Evolutionary conservation across 345 rosid species (phyloP), one percentile per base, ranked within the genome.

Genomic region (Hirschfeldia incana): DNA sequence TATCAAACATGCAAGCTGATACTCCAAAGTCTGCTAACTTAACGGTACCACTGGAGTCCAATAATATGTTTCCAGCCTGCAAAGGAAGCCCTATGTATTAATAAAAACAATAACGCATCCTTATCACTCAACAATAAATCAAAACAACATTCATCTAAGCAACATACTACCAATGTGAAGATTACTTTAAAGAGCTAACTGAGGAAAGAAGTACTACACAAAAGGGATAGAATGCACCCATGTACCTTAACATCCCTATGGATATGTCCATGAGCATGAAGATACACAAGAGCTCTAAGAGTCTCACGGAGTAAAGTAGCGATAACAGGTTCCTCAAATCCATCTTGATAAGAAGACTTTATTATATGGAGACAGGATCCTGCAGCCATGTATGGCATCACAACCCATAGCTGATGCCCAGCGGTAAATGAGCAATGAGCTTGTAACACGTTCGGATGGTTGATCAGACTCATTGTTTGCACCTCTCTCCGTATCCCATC

Each of bases 311-410:
- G 86, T 80, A 93, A 76, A 66, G 91, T 91, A 69, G 97, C 97
- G 58, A 95, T 95, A 76, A 91, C 97, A 85, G 90, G 90, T 81
- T 95, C 98, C 69, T 95, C 99, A 84, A 95, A 95, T 83, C 99
- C 98, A 75, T 91, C 99, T 33, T 83, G 88, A 84, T 71, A 85
- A 65, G 94, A 75, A 62, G 92, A 90, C 85, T 94, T 91, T 86
- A 95, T 95, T 69, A 93, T 89, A 83, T 92, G 99, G 77, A 95
- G 89, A 87, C 98, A 95, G 60, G 99, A 95, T 66, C 99, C 99
- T 61, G 96, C 97, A 67, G 91, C 91, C 99, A 95, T 95, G 89
- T 90, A 95, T 4, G 99, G 98, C 99, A 95, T 95, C 84, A 95
- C 99, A 82, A 91, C 94, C 99, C 99, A 95, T 75, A 95, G 99